A percentile compares a stretch with the other conserved stretches of the same genome.
Evolutionary conservation across 1,284 basidiomycete species (phyloP).

Genomic region (Polyporus tsugae): DNA sequence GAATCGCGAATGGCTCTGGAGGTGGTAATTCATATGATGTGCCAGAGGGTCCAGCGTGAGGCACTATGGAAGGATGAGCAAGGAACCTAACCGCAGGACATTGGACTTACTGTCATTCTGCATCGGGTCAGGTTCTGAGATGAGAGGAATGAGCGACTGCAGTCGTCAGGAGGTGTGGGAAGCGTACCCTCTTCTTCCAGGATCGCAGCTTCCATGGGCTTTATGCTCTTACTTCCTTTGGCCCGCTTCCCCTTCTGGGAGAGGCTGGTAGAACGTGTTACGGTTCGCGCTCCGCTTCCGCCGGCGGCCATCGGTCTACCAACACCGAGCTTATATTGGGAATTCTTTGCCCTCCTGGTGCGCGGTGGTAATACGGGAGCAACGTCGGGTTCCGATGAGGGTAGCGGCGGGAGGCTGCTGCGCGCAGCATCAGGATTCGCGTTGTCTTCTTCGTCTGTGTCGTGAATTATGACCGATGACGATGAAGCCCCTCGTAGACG

Average conservation of each 20-base stretch:
- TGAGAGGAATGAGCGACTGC: slow-evolving; percentile 18
- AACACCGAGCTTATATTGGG: slow-evolving; percentile 74
- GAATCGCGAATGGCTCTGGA: slow-evolving; percentile 6
- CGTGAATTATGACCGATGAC: slow-evolving; percentile 57
- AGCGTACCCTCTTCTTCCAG: slow-evolving; percentile 57
- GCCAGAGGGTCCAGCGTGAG: slow-evolving; percentile 41
- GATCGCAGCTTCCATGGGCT: slow-evolving; percentile 64
- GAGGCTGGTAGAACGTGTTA: slow-evolving; percentile 66
- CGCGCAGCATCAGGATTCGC: slow-evolving; percentile 26
- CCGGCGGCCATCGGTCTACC: slow-evolving; percentile 71
- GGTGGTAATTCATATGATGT: slow-evolving; percentile 30
- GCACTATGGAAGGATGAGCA: slow-evolving; percentile 23
- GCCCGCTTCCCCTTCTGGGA: slow-evolving; percentile 54
- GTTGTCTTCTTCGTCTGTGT: slow-evolving; percentile 55
- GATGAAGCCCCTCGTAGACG: slow-evolving; percentile 49
- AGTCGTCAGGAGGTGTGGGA: slow-evolving; percentile 2
- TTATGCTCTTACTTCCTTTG: slow-evolving; percentile 58
- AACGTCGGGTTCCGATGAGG: slow-evolving; percentile 26
- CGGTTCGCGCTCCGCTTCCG: slow-evolving; percentile 64
- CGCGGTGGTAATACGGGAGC: slow-evolving; percentile 47
- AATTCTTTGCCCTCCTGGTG: slow-evolving; percentile 73
- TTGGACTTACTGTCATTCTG: slow-evolving; percentile 22
- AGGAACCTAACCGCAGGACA: background rate
- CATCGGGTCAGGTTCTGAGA: slow-evolving; percentile 44
- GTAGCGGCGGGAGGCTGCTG: slow-evolving; percentile 11